Base-by-base conservation (phyloP, 1,284 basidiomycete genomes). In the Tremellales sp. region DNA sequence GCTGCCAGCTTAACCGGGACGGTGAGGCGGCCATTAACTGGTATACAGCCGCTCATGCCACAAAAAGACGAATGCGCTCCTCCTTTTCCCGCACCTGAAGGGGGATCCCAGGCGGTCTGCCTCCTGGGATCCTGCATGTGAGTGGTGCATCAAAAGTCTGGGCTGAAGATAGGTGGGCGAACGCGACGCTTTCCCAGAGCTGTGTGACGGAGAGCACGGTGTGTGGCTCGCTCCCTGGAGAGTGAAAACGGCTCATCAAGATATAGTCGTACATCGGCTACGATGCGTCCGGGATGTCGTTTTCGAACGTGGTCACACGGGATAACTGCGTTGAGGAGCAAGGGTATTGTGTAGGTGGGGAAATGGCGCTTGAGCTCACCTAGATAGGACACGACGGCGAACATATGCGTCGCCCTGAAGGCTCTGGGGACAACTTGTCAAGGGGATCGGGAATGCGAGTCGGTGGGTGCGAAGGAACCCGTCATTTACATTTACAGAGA, bases 1-100 rank as follows among this genome's bases (percentile, higher is more conserved):
- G 39, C 24, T 61, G 58, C 47, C 44, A 61, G 34, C 45, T 61
- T 22, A 61, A 61, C 33, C 42, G 58, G n/a, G 58, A 61, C 45
- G 58, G 58, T 58, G 14, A 33, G 51, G 41, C 22, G 25, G n/a
- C 8, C 34, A 10, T 25, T 26, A 12, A 12, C 12, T 18, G 24
- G 37, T 39, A 16, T 31, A 16, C 10, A 10, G 16, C 29, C 16
- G 29, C 10, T 16, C 29, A 31, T 10, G 29, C 16, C 10, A 31
- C 16, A 24, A 26, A 16, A 33, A 56, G 53, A 56, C 29, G 53
- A 53, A 51, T 54, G 54, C 31, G 43, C 47, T 12, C 42, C 49
- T 7, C 51, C 51, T 14, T 36, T 54, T n/a, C 41, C 51, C 4
- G 45, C 31, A 34, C 35, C 41, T 5, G 43, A 43, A 37, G 50